Conservation (phyloP, 2,329 filamentous ascomycete genomes). For the Metarhizium rileyi region DNA sequence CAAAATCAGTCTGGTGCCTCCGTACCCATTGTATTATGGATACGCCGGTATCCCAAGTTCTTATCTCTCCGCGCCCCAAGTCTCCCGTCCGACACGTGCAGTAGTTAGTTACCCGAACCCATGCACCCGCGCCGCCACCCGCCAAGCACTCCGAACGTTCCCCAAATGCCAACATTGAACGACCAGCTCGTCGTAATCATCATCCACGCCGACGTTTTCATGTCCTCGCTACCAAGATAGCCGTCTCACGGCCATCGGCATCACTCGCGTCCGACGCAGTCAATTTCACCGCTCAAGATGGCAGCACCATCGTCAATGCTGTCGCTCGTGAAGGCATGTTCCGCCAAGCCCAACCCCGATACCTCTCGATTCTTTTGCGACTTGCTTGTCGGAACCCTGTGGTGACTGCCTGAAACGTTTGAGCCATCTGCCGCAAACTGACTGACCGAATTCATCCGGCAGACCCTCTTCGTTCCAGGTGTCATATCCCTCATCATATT, state of each 20-base stretch:
- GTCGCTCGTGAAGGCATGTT: constrained; percentile 25
- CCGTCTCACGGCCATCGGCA: background rate
- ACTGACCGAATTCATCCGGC: constrained; percentile 9
- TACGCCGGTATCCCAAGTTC: too few relatives aligned
- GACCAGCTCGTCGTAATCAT: background rate
- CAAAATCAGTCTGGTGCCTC: too few relatives aligned
- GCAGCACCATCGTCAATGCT: constrained; percentile 8
- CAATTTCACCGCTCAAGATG: background rate
- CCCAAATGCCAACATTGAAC: too few relatives aligned
- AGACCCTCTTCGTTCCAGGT: constrained; percentile 64
- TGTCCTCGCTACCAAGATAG: background rate
- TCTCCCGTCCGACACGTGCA: too few relatives aligned
- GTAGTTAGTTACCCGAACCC: too few relatives aligned
- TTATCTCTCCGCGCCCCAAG: too few relatives aligned
- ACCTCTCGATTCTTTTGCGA: background rate
- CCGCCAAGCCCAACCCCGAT: background rate
- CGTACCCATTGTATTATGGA: too few relatives aligned
- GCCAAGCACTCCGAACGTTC: background rate
- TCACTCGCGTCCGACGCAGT: background rate
- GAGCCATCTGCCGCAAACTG: background rate
- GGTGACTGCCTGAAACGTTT: background rate
- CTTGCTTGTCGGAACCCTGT: background rate
- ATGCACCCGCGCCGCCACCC: too few relatives aligned
- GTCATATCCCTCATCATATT: constrained; percentile 62
- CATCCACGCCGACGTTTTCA: background rate